Evolutionary conservation across 352 stramenopile species (phyloP).

Genomic region (Globisporangium perplexum): DNA sequence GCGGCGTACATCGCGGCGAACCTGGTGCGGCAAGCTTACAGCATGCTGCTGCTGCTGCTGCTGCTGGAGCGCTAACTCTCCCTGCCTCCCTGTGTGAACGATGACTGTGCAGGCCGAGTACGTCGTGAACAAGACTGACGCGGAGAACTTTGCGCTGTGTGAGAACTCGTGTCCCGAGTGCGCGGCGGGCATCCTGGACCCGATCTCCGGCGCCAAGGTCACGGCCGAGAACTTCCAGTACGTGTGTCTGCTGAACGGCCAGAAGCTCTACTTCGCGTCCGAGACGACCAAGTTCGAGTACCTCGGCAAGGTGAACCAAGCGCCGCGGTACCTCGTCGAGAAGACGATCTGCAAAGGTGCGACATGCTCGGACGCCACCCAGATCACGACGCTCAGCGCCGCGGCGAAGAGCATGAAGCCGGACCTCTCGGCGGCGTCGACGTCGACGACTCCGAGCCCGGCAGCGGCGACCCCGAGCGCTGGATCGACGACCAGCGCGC

Average conservation of each 20-base stretch:
- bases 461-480: conserved; percentile 16
- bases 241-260: conserved; percentile 64
- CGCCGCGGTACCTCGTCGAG: conserved; percentile 43
- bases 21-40: conserved; percentile 30
- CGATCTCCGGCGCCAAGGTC: conserved; percentile 51
- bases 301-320: conserved; percentile 45
- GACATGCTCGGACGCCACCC: conserved; percentile 51
- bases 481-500: conserved; percentile 8
- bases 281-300: conserved; percentile 61
- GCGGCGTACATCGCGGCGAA: conserved; percentile 69
- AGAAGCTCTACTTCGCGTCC: conserved; percentile 85
- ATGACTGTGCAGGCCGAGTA: conserved; percentile 27
- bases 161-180: conserved; percentile 38
- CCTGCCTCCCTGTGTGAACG: not conserved
- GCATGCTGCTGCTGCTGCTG: not conserved
- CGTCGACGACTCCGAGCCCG: conserved; percentile 11
- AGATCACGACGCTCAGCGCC: conserved; percentile 49
- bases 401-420: conserved; percentile 34
- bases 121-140: conserved; percentile 38
- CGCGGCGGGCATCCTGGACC: conserved; percentile 42
- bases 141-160: conserved; percentile 30
- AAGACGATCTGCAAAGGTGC: conserved; percentile 45
- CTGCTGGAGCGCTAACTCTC: not conserved
- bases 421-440: conserved; percentile 14
- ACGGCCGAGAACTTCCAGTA: conserved; percentile 58